These are phyloP conservation scores for Tuber indicum DNA, from an alignment of 495 filamentous ascomycete genomes.

Conservation along the genomic window DNA sequence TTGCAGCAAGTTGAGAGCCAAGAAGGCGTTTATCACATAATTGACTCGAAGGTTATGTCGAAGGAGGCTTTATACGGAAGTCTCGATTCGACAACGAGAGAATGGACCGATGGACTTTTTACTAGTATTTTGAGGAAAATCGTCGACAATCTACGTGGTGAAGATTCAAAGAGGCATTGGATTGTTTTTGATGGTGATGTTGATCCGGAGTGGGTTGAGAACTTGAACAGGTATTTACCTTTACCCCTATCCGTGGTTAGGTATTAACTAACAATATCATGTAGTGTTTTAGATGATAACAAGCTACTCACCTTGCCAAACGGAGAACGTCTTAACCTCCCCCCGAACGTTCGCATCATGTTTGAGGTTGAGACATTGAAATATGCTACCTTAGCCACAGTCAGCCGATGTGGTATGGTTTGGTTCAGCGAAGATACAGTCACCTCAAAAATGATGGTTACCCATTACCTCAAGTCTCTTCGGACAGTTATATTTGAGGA, in stretches of 20 bases:
- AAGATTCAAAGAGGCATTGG: slow-evolving; percentile 95
- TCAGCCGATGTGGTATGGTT: slow-evolving; percentile 99
- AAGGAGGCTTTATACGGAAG: slow-evolving; percentile 95
- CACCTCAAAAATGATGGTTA: slow-evolving; percentile 82
- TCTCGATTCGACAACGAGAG: slow-evolving; percentile 89
- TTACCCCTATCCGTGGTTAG: not conserved
- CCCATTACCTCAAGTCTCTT: slow-evolving; percentile 80
- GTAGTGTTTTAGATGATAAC: slow-evolving; percentile 93
- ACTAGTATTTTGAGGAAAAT: slow-evolving; percentile 97
- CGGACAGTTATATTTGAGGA: slow-evolving; percentile 80
- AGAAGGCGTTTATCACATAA: slow-evolving; percentile 93
- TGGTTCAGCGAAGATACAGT: slow-evolving; percentile 99
- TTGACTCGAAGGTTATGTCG: slow-evolving; percentile 99
- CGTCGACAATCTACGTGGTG: slow-evolving; percentile 95
- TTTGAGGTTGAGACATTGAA: slow-evolving; percentile 99
- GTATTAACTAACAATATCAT: slow-evolving; percentile 16
- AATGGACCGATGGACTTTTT: slow-evolving; percentile 98
- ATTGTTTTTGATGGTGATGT: slow-evolving; percentile 99
- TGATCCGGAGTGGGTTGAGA: slow-evolving; percentile 98
- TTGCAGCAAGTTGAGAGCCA: slow-evolving; percentile 82
- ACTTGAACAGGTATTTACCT: slow-evolving; percentile 64
- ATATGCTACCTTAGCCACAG: slow-evolving; percentile 93
- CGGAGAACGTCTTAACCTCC: slow-evolving; percentile 90
- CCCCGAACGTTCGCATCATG: slow-evolving; percentile 94
- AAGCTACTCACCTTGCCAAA: slow-evolving; percentile 94